These are phyloP conservation scores for Saxophila tyrrhenica DNA, from an alignment of 495 filamentous ascomycete genomes.

Conservation along the genomic window DNA sequence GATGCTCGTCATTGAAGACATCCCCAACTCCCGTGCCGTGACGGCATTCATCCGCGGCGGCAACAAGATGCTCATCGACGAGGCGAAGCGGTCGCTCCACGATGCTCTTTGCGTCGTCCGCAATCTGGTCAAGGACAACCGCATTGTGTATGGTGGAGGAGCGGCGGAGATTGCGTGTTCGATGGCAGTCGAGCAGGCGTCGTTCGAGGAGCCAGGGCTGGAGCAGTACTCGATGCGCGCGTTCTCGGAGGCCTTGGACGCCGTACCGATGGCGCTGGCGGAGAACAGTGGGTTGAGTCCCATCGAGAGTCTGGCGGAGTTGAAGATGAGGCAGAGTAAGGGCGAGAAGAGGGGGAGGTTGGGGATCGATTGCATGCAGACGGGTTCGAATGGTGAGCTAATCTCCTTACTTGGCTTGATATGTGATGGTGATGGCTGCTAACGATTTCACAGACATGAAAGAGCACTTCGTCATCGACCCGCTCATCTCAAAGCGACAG, in stretches of 20 bases:
- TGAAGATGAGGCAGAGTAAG: conserved; percentile 94
- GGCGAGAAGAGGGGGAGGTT: conserved; percentile 64
- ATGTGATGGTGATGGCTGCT: conserved; percentile 7
- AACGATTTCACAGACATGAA: conserved; percentile 58
- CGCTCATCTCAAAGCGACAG: conserved; percentile 92
- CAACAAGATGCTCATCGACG: conserved; percentile 99
- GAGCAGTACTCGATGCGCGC: conserved; percentile 99
- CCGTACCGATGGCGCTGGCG: conserved; percentile 89
- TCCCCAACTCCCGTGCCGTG: conserved; percentile 92
- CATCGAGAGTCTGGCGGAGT: conserved; percentile 83
- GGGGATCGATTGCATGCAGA: conserved; percentile 96
- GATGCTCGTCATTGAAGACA: conserved; percentile 99
- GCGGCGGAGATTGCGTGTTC: conserved; percentile 97
- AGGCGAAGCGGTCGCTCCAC: conserved; percentile 93
- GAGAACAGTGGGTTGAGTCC: conserved; percentile 95
- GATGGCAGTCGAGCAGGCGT: conserved; percentile 87
- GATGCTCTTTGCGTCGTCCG: conserved; percentile 96
- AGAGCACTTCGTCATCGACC: conserved; percentile 94
- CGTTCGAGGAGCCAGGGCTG: conserved; percentile 69
- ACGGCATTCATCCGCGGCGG: conserved; percentile 92
- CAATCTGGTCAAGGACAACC: conserved; percentile 91
- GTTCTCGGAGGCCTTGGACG: conserved; percentile 89
- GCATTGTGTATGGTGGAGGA: conserved; percentile 96
- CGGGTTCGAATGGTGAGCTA: conserved; percentile 66
- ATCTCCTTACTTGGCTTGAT: not conserved